Evolutionary conservation across 805 yeast genomes (phyloP), one percentile per base, ranked within the genome.

Genomic region (Monosporozyma siamensis): DNA sequence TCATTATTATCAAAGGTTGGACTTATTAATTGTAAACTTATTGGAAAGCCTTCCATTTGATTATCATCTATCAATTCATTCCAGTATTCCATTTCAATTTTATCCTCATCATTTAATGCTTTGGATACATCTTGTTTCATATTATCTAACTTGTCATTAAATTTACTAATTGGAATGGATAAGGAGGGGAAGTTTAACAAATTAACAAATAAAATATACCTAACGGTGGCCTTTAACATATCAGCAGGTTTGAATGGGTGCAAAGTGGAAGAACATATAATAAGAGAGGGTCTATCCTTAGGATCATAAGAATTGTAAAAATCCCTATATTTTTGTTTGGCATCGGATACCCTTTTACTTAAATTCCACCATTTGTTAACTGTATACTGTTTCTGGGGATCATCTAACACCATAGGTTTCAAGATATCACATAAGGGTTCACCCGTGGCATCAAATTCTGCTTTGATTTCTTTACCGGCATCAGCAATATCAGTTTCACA

Each of bases 331-430:
- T 46, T 42, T 17, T 39, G 43, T 24, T 48, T 39, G 4, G 51
- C 46, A 24, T 42, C 44, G 17, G 39, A 41, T 9, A 48, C 46
- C 12, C 49, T 38, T 32, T 38, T 47, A 26, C 42, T 44, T 20
- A 49, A 36, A 31, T 40, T 27, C 53, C 53, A 49, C 53, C 51
- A 49, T 36, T 49, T 34, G 29, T 49, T 49, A 1, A 49, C 51
- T 4, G 51, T 34, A 22, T 44, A 45, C 2, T 39, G 42, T 14
- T 23, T 26, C 5, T 39, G 39, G 6, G 41, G 26, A 21, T 26
- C 15, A 17, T 39, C 36, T 17, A 38, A 23, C 8, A 49, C 43
- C 42, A 45, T 39, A 12, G 45, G 51, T 26, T 46, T 40, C 24
- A 49, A 23, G 24, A 48, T 48, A n/a, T 41, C 48, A 6, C 42